Percentiles rank a stretch among this genome's conserved stretches.
Evolutionary conservation across 495 filamentous ascomycete species (phyloP).

Genomic region (Penicillium tannophilum): DNA sequence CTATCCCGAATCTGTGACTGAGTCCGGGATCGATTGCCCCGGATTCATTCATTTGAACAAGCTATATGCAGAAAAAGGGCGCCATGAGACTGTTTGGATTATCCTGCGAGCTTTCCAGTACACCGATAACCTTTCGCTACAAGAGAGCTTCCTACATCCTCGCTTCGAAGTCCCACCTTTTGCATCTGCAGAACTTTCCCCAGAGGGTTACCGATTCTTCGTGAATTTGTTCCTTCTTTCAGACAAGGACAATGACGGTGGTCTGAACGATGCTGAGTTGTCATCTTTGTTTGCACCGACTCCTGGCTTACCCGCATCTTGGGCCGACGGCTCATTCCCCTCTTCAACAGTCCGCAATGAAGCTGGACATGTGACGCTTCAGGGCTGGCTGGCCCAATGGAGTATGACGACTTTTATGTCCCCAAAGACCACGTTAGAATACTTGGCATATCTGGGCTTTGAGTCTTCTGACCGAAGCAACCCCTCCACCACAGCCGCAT

Average conservation of each 20-base stretch:
- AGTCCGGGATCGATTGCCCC: conserved; percentile 73
- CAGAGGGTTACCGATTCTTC: conserved; percentile 94
- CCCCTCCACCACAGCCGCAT: conserved; percentile 71
- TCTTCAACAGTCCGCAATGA: conserved; percentile 94
- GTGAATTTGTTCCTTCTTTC: conserved; percentile 94
- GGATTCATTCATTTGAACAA: conserved; percentile 92
- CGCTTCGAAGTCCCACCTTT: conserved; percentile 91
- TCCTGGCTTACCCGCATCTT: conserved; percentile 81
- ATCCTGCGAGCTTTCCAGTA: conserved; percentile 96
- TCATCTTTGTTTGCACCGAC: conserved; percentile 89
- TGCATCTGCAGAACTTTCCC: conserved; percentile 90
- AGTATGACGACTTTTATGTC: conserved; percentile 98
- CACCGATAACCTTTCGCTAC: conserved; percentile 87
- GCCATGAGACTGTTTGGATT: conserved; percentile 98
- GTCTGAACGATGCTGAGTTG: conserved; percentile 82
- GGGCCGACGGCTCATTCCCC: conserved; percentile 91
- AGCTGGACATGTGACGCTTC: conserved; percentile 90
- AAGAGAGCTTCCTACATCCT: conserved; percentile 88
- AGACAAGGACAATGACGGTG: conserved; percentile 97
- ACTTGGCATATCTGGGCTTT: conserved; percentile 94
- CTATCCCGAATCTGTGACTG: conserved; percentile 61
- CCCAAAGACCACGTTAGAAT: conserved; percentile 91
- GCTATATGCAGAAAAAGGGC: conserved; percentile 93
- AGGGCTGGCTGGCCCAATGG: conserved; percentile 98
- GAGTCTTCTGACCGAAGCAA: conserved; percentile 65